phyloP scores from a whole-genome alignment of 140 eudicot species.

The Flaveria floridana region DNA sequence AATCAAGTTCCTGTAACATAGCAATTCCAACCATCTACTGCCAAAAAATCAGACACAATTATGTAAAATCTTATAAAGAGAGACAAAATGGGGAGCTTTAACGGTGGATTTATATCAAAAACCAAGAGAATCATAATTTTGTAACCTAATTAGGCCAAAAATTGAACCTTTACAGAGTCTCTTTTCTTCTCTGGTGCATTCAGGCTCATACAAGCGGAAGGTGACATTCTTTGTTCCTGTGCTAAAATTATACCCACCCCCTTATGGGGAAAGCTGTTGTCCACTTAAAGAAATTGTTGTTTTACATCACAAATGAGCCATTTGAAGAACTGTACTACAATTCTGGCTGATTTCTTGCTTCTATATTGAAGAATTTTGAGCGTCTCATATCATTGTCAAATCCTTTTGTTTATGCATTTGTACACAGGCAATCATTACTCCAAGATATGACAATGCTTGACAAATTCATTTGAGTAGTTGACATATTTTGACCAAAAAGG shows the following conservation, averaged over 20 bases:
- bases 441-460: conserved; percentile 87
- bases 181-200: conserved; percentile 35
- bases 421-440: conserved; percentile 48
- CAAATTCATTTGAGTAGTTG: conserved; percentile 85
- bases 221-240: conserved; percentile 24
- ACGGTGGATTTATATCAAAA: conserved; percentile 14
- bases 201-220: conserved; percentile 23
- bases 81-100: conserved; percentile 31
- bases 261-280: conserved; percentile 29
- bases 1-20: conserved; percentile 40
- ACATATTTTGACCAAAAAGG: conserved; percentile 95
- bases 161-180: conserved; percentile 20
- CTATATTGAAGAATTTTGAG: conserved; percentile 38
- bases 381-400: conserved; percentile 16
- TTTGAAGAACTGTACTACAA: conserved; percentile 16
- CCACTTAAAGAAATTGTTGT: conserved; percentile 48
- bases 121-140: conserved; percentile 34
- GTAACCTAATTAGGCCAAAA: conserved; percentile 33
- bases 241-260: conserved; percentile 37
- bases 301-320: conserved; percentile 50
- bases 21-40: conserved; percentile 34
- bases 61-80: conserved; percentile 32
- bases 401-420: conserved; percentile 32
- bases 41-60: conserved; percentile 40
- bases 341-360: conserved; percentile 31